Percentiles rank a stretch among this genome's conserved stretches.
Evolutionary conservation across 805 yeast genomes (phyloP).

Genomic region (Myxozyma nipponensis): DNA sequence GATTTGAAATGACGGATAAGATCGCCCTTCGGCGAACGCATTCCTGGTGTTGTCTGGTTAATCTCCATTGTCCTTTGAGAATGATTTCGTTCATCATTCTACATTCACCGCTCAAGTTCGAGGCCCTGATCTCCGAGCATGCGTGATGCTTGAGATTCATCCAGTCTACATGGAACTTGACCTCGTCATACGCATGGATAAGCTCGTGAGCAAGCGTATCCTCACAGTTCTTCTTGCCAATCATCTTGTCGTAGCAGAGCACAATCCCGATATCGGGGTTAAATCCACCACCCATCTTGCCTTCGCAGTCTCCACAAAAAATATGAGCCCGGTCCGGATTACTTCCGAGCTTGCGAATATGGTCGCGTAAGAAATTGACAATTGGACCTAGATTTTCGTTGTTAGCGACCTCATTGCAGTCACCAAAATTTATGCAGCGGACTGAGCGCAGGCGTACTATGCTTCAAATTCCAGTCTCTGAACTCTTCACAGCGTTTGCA

Average conservation of each 20-base stretch:
- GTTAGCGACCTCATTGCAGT: background rate
- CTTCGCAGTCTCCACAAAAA: conserved; percentile 79
- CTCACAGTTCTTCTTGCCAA: conserved; percentile 74
- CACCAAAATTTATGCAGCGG: too few relatives aligned
- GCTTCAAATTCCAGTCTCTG: conserved; percentile 72
- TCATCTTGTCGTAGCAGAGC: conserved; percentile 77
- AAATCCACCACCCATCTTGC: conserved; percentile 83
- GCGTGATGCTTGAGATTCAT: conserved; percentile 86
- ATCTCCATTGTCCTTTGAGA: conserved; percentile 47
- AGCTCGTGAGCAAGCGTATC: conserved; percentile 91
- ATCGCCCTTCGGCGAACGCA: conserved; percentile 89
- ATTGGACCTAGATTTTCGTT: conserved; percentile 48
- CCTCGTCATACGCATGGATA: conserved; percentile 87
- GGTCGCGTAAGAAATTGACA: conserved; percentile 81
- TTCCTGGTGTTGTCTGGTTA: conserved; percentile 80
- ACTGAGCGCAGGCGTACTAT: conserved; percentile 37
- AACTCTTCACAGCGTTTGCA: conserved; percentile 71
- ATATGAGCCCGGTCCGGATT: conserved; percentile 51
- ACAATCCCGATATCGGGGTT: conserved; percentile 85
- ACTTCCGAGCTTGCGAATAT: conserved; percentile 65
- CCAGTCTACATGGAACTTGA: conserved; percentile 86
- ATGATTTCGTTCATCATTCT: conserved; percentile 80
- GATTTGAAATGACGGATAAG: conserved; percentile 80
- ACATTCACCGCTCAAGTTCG: conserved; percentile 91
- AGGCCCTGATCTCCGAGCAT: conserved; percentile 92